A percentile compares a stretch with the other conserved stretches of the same genome.
Evolutionary conservation across 2,329 filamentous ascomycete genomes (phyloP).

Genomic region (Didymella segeticola): DNA sequence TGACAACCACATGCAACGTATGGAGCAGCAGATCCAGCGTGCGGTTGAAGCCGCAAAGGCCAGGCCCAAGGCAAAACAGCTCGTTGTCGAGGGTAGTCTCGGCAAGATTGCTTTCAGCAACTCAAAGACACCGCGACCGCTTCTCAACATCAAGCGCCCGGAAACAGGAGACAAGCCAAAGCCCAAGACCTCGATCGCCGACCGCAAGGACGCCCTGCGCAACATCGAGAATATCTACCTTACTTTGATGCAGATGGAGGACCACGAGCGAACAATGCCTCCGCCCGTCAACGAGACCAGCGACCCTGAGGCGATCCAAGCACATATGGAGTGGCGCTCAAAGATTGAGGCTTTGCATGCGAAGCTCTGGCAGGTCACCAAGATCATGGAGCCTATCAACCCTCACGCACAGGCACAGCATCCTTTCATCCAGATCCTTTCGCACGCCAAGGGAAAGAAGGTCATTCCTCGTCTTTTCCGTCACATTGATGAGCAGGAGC

Average conservation of each 20-base stretch:
- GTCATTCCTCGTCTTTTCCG: conserved; percentile 93
- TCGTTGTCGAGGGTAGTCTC: conserved; percentile 93
- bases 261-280: conserved; percentile 84
- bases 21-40: conserved; percentile 98
- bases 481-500: conserved; percentile 89
- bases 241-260: conserved; percentile 91
- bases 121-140: conserved; percentile 92
- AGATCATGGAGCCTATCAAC: conserved; percentile 90
- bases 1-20: conserved; percentile 97
- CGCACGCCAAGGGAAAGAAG: conserved; percentile 95
- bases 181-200: conserved; percentile 63
- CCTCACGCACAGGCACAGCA: conserved; percentile 69
- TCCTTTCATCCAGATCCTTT: conserved; percentile 95
- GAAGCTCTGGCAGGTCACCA: conserved; percentile 83
- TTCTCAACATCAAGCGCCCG: conserved; percentile 91
- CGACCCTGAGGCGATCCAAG: conserved; percentile 72
- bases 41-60: conserved; percentile 97
- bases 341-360: conserved; percentile 74
- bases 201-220: conserved; percentile 81
- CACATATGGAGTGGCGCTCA: conserved; percentile 81
- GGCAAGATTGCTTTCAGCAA: conserved; percentile 99
- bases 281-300: conserved; percentile 68
- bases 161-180: conserved; percentile 65
- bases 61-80: conserved; percentile 95
- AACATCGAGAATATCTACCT: conserved; percentile 90